Conservation (phyloP, 2,329 filamentous ascomycete species). For the Nectriaceae sp. region DNA sequence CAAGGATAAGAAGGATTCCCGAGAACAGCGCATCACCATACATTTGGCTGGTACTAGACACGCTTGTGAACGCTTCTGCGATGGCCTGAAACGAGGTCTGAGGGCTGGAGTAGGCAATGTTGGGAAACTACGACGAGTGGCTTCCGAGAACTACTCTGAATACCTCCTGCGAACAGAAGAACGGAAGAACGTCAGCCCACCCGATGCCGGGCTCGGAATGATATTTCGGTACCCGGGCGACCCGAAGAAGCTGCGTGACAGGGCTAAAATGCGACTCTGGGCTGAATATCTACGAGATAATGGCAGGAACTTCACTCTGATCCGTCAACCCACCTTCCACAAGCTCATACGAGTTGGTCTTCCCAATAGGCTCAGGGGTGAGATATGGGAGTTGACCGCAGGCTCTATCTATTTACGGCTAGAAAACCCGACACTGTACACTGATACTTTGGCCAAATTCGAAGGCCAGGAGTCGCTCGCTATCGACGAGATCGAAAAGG, state of each 20-base stretch:
- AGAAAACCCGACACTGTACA: slow-evolving; percentile 80
- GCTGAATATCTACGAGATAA: slow-evolving; percentile 96
- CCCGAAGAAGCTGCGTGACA: slow-evolving; percentile 86
- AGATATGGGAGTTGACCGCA: slow-evolving; percentile 94
- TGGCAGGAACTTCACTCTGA: slow-evolving; percentile 85
- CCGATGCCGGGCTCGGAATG: slow-evolving; percentile 93
- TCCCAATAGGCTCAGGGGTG: slow-evolving; percentile 87
- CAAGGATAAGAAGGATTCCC: slow-evolving; percentile 46
- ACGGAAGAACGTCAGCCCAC: slow-evolving; percentile 57
- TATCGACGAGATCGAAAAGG: slow-evolving; percentile 99
- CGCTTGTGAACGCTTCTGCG: slow-evolving; percentile 93
- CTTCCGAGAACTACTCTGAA: slow-evolving; percentile 88
- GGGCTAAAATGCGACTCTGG: slow-evolving; percentile 97
- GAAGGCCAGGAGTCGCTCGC: slow-evolving; percentile 87
- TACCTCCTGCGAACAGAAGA: slow-evolving; percentile 69
- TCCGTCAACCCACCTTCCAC: slow-evolving; percentile 96
- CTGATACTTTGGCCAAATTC: slow-evolving; percentile 81
- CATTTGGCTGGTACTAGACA: slow-evolving; percentile 87
- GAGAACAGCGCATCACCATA: slow-evolving; percentile 85
- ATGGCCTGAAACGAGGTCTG: slow-evolving; percentile 88
- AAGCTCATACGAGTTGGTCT: slow-evolving; percentile 95
- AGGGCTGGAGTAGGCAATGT: slow-evolving; percentile 87
- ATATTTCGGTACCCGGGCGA: slow-evolving; percentile 94
- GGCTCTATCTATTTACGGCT: slow-evolving; percentile 88
- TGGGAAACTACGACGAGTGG: slow-evolving; percentile 77